Percentiles rank a stretch among this genome's conserved stretches.
phyloP scores from a whole-genome alignment of 345 rosid species.

The Citrus unshiu region DNA sequence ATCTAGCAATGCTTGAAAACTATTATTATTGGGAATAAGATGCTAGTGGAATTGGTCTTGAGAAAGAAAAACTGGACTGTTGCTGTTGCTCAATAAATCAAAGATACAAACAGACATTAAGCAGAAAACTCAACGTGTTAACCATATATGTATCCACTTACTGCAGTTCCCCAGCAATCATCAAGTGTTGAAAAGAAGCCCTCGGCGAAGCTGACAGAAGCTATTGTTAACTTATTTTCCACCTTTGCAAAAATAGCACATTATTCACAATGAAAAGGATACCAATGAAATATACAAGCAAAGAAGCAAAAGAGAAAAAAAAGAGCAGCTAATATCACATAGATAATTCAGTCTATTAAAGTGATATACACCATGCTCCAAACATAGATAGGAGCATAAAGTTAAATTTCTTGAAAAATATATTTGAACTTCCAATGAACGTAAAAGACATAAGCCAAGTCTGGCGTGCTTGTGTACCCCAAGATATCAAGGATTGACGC shows the following conservation, averaged over 20 bases:
- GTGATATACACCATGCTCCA: not conserved
- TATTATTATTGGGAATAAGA: too few species aligned
- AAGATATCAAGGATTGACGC: not conserved
- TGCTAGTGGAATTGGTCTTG: not conserved
- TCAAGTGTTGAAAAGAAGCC: slow-evolving; percentile 54
- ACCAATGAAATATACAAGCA: not conserved
- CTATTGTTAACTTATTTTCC: slow-evolving; percentile 57
- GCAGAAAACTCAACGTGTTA: not conserved
- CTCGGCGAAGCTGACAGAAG: slow-evolving; percentile 67
- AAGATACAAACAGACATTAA: not conserved
- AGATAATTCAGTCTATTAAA: not conserved
- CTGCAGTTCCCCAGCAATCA: slow-evolving; percentile 63
- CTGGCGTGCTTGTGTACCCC: not conserved
- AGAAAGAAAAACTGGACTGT: not conserved
- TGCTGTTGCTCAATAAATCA: not conserved
- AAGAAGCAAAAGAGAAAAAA: not conserved
- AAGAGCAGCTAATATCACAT: not conserved
- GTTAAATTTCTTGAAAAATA: not conserved
- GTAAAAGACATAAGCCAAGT: not conserved
- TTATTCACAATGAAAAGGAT: not conserved
- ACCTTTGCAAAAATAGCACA: slow-evolving; percentile 34
- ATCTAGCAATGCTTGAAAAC: too few species aligned
- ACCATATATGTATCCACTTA: slow-evolving; percentile 32
- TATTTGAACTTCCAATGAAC: not conserved
- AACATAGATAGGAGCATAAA: not conserved